A percentile compares a stretch with the other conserved stretches of the same genome.
Conservation (phyloP, 805 yeast genomes). For the Torulaspora microellipsoides region DNA sequence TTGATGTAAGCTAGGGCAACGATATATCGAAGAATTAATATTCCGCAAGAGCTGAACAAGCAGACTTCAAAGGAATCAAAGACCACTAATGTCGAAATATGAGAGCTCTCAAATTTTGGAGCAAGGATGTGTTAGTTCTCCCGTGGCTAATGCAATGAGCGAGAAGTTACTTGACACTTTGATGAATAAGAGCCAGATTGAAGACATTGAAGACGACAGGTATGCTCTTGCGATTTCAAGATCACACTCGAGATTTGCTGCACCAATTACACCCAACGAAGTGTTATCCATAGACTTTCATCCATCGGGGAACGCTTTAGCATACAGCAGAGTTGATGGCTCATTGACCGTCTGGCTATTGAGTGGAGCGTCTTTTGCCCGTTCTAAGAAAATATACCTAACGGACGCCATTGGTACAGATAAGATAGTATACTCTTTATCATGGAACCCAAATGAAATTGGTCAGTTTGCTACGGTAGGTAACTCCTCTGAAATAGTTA, state of each 20-base stretch:
- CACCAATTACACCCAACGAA: constrained; percentile 18
- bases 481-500: constrained; percentile 18
- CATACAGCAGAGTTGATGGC: constrained; percentile 32
- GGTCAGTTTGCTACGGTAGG: constrained; percentile 25
- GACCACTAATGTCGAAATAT: too few relatives aligned
- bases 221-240: constrained; percentile 15
- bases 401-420: constrained; percentile 21
- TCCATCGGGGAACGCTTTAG: constrained; percentile 25
- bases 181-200: constrained; percentile 11
- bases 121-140: constrained; percentile 4
- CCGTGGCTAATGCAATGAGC: constrained; percentile 7
- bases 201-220: constrained; percentile 25
- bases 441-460: constrained; percentile 26
- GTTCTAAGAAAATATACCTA: constrained; percentile 13
- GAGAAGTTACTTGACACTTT: constrained; percentile 5
- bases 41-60: too few relatives aligned
- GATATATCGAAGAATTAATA: too few relatives aligned
- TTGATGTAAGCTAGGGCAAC: too few relatives aligned
- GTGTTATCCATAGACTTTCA: constrained; percentile 26
- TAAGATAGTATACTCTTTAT: constrained; percentile 17
- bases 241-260: constrained; percentile 23
- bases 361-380: constrained; percentile 7
- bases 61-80: too few relatives aligned
- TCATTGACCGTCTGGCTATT: constrained; percentile 28
- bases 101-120: background rate